These are phyloP conservation scores for Spizellomyces sp. DNA, from an alignment of 192 early-diverging fungal species.

Conservation along the genomic window DNA sequence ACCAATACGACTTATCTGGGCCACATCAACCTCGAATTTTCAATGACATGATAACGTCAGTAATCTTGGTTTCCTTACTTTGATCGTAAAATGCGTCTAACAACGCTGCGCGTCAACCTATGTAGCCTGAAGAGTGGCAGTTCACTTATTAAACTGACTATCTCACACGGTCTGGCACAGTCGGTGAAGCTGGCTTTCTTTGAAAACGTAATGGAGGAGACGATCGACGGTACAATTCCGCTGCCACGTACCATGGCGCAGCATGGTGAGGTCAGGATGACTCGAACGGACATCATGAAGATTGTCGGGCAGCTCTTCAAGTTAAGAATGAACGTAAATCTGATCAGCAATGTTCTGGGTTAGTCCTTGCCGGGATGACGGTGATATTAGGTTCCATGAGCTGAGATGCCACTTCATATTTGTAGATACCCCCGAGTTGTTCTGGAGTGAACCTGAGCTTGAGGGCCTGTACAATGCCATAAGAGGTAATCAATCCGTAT, in stretches of 20 bases:
- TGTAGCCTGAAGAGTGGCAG: constrained; percentile 25
- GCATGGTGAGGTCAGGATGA: constrained; percentile 76
- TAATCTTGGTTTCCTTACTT: constrained; percentile 45
- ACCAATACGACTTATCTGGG: constrained; percentile 69
- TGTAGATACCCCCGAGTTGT: constrained; percentile 92
- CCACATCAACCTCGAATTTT: constrained; percentile 69
- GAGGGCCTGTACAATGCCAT: constrained; percentile 81
- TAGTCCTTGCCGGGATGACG: constrained; percentile 54
- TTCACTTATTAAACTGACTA: constrained; percentile 87
- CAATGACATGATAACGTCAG: constrained; percentile 81
- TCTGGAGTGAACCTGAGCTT: constrained; percentile 76
- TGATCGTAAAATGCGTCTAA: not conserved
- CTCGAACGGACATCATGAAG: constrained; percentile 46
- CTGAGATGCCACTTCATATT: constrained; percentile 11
- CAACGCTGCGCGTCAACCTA: not conserved
- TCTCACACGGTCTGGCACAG: constrained; percentile 94
- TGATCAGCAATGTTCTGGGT: constrained; percentile 80
- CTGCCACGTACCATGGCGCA: constrained; percentile 94
- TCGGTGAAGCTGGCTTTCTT: constrained; percentile 91
- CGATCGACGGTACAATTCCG: constrained; percentile 37
- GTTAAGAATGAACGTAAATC: constrained; percentile 80
- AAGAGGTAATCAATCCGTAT: constrained; percentile 47
- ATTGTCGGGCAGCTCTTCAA: constrained; percentile 68
- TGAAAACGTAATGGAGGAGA: constrained; percentile 90
- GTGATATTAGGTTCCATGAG: not conserved